Evolutionary conservation across 371 early-diverging fungal genomes (phyloP), one percentile per base, ranked within the genome.

Genomic region (Fennellomyces sp.): DNA sequence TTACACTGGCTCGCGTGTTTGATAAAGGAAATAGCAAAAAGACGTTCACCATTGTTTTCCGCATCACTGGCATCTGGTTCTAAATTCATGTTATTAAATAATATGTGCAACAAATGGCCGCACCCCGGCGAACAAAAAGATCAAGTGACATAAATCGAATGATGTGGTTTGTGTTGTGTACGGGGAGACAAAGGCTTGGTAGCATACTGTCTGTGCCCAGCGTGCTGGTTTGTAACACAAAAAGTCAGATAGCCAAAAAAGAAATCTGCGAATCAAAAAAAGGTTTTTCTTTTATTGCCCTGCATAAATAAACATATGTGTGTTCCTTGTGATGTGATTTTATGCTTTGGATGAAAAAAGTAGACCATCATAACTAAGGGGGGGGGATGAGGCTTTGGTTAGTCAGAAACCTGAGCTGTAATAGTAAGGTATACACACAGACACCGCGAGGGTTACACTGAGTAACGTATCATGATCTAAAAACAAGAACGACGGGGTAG

Each of bases 381-480:
- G n/a, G n/a, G n/a, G n/a, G n/a, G n/a, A n/a, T n/a, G n/a, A n/a
- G n/a, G n/a, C n/a, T n/a, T 15, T 45, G 21, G 45, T 45, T 45
- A 45, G 45, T 23, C 45, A 45, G 45, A 23, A 45, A 45, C 45
- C 23, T 23, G 45, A 45, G 45, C 10, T n/a, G n/a, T n/a, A n/a
- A n/a, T n/a, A n/a, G n/a, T n/a, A n/a, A 27, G 45, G 10, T 45
- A 45, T 45, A 52, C 52, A 52, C 52, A 52, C 52, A 52, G 52
- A 52, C 52, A 52, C 33, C 52, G 52, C 52, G 52, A 52, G 52
- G 52, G 52, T 52, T 33, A 52, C 52, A 52, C 52, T 52, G 52
- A 29, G 52, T 52, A 52, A 52, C 45, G 45, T 45, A 45, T 17
- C 45, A 45, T 45, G 45, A 45, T 45, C 45, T 45, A 45, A 45